These are phyloP conservation scores for Xylaria venustula DNA, from an alignment of 495 filamentous ascomycete species.

Conservation along the genomic window DNA sequence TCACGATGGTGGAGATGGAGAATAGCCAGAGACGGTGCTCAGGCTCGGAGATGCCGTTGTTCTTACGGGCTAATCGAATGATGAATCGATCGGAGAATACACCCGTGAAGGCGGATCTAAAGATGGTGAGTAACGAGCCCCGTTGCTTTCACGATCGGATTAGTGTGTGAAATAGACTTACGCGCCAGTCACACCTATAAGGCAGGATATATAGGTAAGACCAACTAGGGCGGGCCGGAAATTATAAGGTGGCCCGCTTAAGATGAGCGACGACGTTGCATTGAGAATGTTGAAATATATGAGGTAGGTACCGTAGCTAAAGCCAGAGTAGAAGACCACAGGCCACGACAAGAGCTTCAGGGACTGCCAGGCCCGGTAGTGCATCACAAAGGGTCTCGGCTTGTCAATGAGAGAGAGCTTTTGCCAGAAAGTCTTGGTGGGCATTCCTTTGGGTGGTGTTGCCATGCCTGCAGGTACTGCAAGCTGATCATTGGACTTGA, in stretches of 20 bases:
- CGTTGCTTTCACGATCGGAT: background rate
- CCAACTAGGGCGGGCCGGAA: conserved; percentile 61
- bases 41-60: conserved; percentile 61
- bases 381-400: conserved; percentile 53
- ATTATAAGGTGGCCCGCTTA: conserved; percentile 57
- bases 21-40: conserved; percentile 67
- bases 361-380: conserved; percentile 33
- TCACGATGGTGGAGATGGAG: conserved; percentile 48
- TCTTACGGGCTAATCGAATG: conserved; percentile 57
- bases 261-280: conserved; percentile 60
- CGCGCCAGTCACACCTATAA: conserved; percentile 54
- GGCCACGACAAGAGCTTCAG: conserved; percentile 55
- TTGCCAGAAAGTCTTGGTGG: conserved; percentile 48
- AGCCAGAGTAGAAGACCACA: conserved; percentile 65
- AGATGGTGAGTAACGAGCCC: background rate
- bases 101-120: conserved; percentile 24
- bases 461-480: conserved; percentile 4
- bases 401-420: conserved; percentile 55
- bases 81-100: conserved; percentile 60
- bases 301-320: conserved; percentile 63
- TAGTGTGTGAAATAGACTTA: conserved; percentile 24
- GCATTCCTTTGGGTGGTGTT: conserved; percentile 30
- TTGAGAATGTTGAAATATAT: conserved; percentile 69
- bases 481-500: conserved; percentile 2
- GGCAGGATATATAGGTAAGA: conserved; percentile 57